These are phyloP conservation scores for Ceratorhiza oryzae-sativae DNA, from an alignment of 1,284 basidiomycete genomes.

Conservation along the genomic window DNA sequence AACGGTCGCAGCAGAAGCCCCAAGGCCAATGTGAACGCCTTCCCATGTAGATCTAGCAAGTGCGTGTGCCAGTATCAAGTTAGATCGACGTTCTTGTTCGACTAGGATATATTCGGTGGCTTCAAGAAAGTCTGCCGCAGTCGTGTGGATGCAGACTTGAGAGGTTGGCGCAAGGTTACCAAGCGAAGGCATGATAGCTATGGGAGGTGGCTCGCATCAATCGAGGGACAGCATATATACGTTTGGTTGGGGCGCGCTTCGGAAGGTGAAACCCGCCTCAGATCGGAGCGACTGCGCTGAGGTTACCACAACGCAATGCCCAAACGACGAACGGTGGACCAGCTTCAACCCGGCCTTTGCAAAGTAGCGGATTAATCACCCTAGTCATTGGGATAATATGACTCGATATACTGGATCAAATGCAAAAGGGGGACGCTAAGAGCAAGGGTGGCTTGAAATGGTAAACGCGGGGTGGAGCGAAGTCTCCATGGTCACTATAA, in stretches of 20 bases:
- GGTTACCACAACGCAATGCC: not conserved
- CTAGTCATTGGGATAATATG: slow-evolving; percentile 23
- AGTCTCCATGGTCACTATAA: slow-evolving; percentile 14
- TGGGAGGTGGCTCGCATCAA: slow-evolving; percentile 5
- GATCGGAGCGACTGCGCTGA: not conserved
- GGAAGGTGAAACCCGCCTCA: not conserved
- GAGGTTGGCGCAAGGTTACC: not conserved
- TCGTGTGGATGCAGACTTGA: slow-evolving; percentile 26
- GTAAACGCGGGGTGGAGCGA: slow-evolving; percentile 24
- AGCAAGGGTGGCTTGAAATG: slow-evolving; percentile 15
- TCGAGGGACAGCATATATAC: slow-evolving; percentile 12
- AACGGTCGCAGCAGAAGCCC: not conserved
- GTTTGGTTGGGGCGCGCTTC: slow-evolving; percentile 9
- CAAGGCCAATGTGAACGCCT: not conserved
- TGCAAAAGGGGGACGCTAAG: slow-evolving; percentile 1
- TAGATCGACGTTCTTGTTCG: slow-evolving; percentile 22
- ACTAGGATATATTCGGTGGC: slow-evolving; percentile 20
- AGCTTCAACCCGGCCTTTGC: slow-evolving; percentile 3
- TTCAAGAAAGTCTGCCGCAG: slow-evolving; percentile 34
- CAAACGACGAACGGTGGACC: not conserved
- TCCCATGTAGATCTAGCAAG: slow-evolving; percentile 14
- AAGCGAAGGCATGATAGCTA: slow-evolving; percentile 29
- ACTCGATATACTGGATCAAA: slow-evolving; percentile 22
- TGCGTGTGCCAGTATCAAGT: slow-evolving; percentile 27
- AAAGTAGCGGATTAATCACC: slow-evolving; percentile 15